Percentiles rank a stretch among this genome's conserved stretches.
These are phyloP conservation scores for Dactylorhiza incarnata DNA, from an alignment of 106 monocot genomes.

Conservation along the genomic window DNA sequence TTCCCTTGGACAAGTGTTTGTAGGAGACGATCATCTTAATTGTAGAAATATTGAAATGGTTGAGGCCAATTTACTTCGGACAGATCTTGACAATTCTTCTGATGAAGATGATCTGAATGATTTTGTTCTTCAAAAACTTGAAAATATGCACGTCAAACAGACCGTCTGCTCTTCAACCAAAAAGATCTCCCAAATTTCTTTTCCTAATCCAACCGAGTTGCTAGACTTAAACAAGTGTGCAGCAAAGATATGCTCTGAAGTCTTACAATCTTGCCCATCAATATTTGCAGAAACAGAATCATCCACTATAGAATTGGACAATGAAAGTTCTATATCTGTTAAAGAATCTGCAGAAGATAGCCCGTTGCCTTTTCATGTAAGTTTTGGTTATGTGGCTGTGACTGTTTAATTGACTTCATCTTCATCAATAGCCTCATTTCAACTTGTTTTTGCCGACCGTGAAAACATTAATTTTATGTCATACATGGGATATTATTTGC, in stretches of 20 bases:
- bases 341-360: not conserved
- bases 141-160: not conserved
- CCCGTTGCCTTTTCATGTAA: not conserved
- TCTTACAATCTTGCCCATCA: not conserved
- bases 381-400: not conserved
- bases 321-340: not conserved
- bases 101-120: slow-evolving; percentile 5
- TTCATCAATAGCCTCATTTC: not conserved
- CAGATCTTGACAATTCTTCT: not conserved
- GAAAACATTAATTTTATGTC: not conserved
- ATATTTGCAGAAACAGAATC: not conserved
- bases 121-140: not conserved
- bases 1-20: not conserved
- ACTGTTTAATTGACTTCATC: not conserved
- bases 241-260: not conserved
- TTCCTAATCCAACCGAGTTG: not conserved
- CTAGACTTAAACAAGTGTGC: not conserved
- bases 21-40: not conserved
- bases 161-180: not conserved
- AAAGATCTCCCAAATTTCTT: not conserved
- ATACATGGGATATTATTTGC: not conserved
- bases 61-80: not conserved
- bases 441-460: not conserved
- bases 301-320: not conserved
- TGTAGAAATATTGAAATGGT: not conserved